Evolutionary conservation across 1,139 yeast species (phyloP), one percentile per base, ranked within the genome.

Genomic region (Candida pseudocylindracea): DNA sequence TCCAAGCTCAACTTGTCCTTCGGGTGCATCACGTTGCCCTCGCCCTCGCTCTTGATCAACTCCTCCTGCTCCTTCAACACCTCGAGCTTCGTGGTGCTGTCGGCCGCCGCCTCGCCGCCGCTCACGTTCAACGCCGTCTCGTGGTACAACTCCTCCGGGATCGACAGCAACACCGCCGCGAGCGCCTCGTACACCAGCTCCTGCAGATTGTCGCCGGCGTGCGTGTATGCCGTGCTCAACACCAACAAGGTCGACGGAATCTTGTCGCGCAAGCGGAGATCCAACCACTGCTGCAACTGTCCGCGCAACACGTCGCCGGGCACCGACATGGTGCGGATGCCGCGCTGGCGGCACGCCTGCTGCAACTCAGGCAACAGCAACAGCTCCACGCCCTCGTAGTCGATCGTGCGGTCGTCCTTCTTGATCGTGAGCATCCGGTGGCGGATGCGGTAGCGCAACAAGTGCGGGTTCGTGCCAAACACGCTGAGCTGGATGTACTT

Each of bases 51-150:
- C 50, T 79, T 67, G 57, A 88, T 88, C 53, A 88, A 63, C 49
- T 83, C 93, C 49, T 83, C 93, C 61, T 88, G 98, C 55, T 88
- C 98, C 61, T 80, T 81, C 54, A 88, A 61, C 44, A 85, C 88
- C 46, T 79, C 76, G 50, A 88, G 65, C 52, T 85, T 80, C 62
- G 85, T 88, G 55, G 79, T 75, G 34, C 72, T 63, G 42, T 75
- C 81, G 42, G 75, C 26, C 24, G 78, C 68, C 43, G 88, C 83
- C 48, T 81, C 92, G 41, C 83, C 71, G 55, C 83, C 93, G 42
- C 94, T 93, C 49, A 83, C 95, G 50, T 88, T 93, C 20, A 15
- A 4, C 20, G 20, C 20, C 20, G 20, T 15, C 6, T 15, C 20
- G 20, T 15, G 20, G 55, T 80, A 85, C 39, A 88, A 73, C 57